These are phyloP conservation scores for Aureobasidium pullulans DNA, from an alignment of 2,329 filamentous ascomycete genomes.

Conservation along the genomic window DNA sequence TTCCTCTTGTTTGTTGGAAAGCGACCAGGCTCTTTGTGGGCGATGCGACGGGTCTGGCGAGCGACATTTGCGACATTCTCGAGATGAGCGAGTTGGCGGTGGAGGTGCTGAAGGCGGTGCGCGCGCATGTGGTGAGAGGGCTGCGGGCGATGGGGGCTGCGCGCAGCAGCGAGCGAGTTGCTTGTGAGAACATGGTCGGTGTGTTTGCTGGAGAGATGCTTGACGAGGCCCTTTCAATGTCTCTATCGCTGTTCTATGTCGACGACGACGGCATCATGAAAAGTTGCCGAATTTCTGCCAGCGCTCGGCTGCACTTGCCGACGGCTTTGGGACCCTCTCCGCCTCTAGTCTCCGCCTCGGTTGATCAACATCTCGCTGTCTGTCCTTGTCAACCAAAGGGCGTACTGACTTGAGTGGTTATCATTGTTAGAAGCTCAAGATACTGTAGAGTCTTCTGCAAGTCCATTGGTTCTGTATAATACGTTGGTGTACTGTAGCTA, in stretches of 20 bases:
- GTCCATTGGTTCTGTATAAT: neutral
- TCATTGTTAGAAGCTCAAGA: neutral
- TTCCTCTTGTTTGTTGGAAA: constrained; percentile 42
- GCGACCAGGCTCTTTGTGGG: neutral
- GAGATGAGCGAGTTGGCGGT: constrained; percentile 3
- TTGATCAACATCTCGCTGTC: neutral
- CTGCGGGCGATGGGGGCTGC: neutral
- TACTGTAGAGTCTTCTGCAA: neutral
- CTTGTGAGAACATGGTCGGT: constrained; percentile 1
- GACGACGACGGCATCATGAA: neutral
- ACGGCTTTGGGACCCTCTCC: neutral
- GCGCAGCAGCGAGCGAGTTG: constrained; percentile 14
- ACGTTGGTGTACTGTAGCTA: neutral
- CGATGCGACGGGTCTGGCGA: constrained; percentile 6
- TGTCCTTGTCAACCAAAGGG: neutral
- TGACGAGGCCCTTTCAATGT: neutral
- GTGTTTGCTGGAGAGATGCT: neutral
- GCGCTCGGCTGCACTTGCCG: neutral
- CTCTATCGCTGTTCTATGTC: neutral
- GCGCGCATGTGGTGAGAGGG: neutral
- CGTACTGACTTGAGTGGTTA: neutral
- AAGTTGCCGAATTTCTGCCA: neutral
- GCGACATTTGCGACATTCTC: constrained; percentile 10
- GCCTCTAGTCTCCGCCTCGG: neutral
- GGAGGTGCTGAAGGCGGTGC: constrained; percentile 12